These are phyloP conservation scores for Cinchona pubescens DNA, from an alignment of 257 asterid species.

Conservation along the genomic window DNA sequence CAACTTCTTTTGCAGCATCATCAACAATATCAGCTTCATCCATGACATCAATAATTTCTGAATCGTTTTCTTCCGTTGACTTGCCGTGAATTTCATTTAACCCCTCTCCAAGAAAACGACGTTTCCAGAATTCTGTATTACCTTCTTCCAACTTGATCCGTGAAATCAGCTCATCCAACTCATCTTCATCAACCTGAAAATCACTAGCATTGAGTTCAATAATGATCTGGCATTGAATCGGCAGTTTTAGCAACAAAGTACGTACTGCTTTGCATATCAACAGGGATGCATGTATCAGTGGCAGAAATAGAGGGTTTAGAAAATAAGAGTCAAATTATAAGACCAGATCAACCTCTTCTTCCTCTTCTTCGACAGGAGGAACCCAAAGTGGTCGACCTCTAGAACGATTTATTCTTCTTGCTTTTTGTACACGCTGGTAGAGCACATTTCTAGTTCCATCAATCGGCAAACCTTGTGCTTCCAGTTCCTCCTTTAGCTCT, in stretches of 20 bases:
- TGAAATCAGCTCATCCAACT: slow-evolving; percentile 86
- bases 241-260: neutral
- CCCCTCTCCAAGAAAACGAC: slow-evolving; percentile 95
- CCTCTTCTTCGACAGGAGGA: slow-evolving; percentile 96
- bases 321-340: neutral
- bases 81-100: slow-evolving; percentile 58
- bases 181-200: slow-evolving; percentile 79
- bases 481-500: slow-evolving; percentile 93
- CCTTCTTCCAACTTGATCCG: slow-evolving; percentile 93
- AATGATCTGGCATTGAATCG: slow-evolving; percentile 1
- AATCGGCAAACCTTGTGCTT: slow-evolving; percentile 92
- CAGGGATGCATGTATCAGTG: neutral
- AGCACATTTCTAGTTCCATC: slow-evolving; percentile 98
- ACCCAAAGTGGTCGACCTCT: slow-evolving; percentile 99
- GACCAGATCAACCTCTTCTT: slow-evolving; percentile 71
- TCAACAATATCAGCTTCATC: slow-evolving; percentile 42
- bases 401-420: slow-evolving; percentile 97
- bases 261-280: neutral
- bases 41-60: slow-evolving; percentile 45
- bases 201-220: slow-evolving; percentile 3
- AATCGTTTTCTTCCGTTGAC: slow-evolving; percentile 49
- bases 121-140: slow-evolving; percentile 93
- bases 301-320: neutral
- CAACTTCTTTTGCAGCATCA: slow-evolving; percentile 59
- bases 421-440: slow-evolving; percentile 98